Evolutionary conservation across 2,329 filamentous ascomycete genomes (phyloP), one percentile per base, ranked within the genome.

Genomic region (Botrytis byssoidea): DNA sequence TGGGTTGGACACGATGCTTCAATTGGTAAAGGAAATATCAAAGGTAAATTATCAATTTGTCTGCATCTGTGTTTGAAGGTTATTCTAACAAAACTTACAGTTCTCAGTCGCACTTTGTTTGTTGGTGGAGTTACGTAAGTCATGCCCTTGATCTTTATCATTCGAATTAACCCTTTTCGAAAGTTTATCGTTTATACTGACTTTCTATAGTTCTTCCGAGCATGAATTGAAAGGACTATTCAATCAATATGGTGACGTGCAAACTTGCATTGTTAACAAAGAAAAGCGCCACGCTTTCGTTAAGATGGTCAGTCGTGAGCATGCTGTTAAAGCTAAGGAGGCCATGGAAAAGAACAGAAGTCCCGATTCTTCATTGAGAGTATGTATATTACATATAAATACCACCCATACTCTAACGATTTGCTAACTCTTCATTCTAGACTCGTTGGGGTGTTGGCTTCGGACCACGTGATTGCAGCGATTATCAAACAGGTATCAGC

Each of bases 261-360:
- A 99, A 83, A 98, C 95, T 1, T 98, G 95, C 83, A 99, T 99
- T 77, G 95, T 98, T 77, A 98, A 99, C 84, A 92, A 94, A 80
- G 96, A 99, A 81, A 99, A 98, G 85, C 93, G 96, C 29, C 96
- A 99, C 83, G 96, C 96, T 9, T 99, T 99, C 82, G 95, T 99
- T 80, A 99, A 99, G 85, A 99, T 99, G 96, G 89, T 96, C 77
- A 96, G 90, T 76, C 93, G 97, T 55, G 88, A 90, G 75, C 94
- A 97, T 82, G 95, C 96, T 22, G 88, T 97, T 74, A 85, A 83
- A 75, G 96, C 96, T 69, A 97, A 97, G 81, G 89, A 92, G 55
- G 93, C 91, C 70, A 97, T 98, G 90, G 95, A 98, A 82, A 90
- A 90, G 70, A 89, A 90, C 75, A 90, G 92, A 76, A 88, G 90